Percentiles rank a stretch among this genome's conserved stretches.
These are phyloP conservation scores for Arthroderma sp. DNA, from an alignment of 2,329 filamentous ascomycete species.

Conservation along the genomic window DNA sequence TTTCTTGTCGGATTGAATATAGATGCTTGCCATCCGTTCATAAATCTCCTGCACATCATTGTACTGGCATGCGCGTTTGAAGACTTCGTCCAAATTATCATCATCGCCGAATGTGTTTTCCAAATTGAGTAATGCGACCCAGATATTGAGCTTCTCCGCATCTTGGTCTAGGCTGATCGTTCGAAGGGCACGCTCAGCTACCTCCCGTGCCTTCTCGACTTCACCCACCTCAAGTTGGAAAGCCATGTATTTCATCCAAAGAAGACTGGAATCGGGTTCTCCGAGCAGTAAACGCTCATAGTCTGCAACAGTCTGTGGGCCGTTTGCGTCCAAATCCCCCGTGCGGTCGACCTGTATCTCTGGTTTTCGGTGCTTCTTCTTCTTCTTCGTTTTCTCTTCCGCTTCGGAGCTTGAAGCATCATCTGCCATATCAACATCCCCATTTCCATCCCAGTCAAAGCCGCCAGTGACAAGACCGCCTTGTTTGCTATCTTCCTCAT, in stretches of 20 bases:
- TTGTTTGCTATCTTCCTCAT: constrained; percentile 21
- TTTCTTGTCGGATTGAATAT: constrained; percentile 78
- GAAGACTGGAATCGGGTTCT: constrained; percentile 78
- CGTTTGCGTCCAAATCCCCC: constrained; percentile 77
- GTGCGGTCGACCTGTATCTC: constrained; percentile 79
- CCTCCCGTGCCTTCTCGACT: constrained; percentile 70
- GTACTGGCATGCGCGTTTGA: constrained; percentile 85
- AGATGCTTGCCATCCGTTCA: constrained; percentile 82
- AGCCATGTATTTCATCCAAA: constrained; percentile 99
- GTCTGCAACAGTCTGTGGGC: constrained; percentile 79
- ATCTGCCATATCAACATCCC: constrained; percentile 29
- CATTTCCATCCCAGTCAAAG: constrained; percentile 76
- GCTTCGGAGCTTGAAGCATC: constrained; percentile 23
- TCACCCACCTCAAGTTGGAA: constrained; percentile 91
- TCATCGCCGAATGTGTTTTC: constrained; percentile 83
- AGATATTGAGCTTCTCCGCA: constrained; percentile 85
- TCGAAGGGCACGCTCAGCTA: constrained; percentile 78
- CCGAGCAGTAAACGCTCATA: constrained; percentile 87
- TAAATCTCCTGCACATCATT: constrained; percentile 86
- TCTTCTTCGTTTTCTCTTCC: constrained; percentile 37
- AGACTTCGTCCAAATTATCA: constrained; percentile 68
- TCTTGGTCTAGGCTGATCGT: constrained; percentile 87
- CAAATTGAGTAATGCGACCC: constrained; percentile 87
- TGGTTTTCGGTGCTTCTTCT: constrained; percentile 61
- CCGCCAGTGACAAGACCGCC: constrained; percentile 57